Evolutionary conservation across 2,329 filamentous ascomycete genomes (phyloP).

Genomic region (Fusarium coffeatum): DNA sequence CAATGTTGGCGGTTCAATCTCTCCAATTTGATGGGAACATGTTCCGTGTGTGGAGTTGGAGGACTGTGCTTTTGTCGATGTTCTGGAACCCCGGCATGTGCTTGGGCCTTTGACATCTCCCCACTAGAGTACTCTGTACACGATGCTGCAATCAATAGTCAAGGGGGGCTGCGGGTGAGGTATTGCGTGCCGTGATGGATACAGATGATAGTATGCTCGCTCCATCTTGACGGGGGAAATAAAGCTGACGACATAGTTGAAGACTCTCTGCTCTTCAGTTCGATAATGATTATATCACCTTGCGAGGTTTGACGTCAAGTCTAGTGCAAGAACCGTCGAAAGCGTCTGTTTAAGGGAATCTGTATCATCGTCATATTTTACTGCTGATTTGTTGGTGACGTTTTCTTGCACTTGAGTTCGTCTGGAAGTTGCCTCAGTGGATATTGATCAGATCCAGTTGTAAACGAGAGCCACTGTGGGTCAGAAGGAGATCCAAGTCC

Average conservation of each 20-base stretch:
- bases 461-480: conserved; percentile 3
- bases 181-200: conserved; percentile 21
- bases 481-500: conserved; percentile 29
- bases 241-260: not conserved
- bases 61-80: conserved; percentile 34
- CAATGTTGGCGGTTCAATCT: conserved; percentile 34
- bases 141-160: conserved; percentile 2
- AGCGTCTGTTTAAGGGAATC: not conserved
- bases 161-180: conserved; percentile 7
- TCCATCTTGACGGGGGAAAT: not conserved
- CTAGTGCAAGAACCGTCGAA: not conserved
- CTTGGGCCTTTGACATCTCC: conserved; percentile 22
- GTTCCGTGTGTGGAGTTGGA: conserved; percentile 12
- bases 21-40: conserved; percentile 18
- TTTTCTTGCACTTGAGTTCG: not conserved
- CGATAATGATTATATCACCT: not conserved
- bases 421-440: conserved; percentile 9
- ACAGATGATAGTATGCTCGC: not conserved
- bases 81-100: conserved; percentile 42
- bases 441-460: conserved; percentile 24
- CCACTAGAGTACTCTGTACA: conserved; percentile 29
- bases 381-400: not conserved
- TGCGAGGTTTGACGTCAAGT: not conserved
- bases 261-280: not conserved
- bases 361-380: not conserved